These are phyloP conservation scores for Lolium multiflorum DNA, from an alignment of 176 grass and related monocot genomes.

Conservation along the genomic window DNA sequence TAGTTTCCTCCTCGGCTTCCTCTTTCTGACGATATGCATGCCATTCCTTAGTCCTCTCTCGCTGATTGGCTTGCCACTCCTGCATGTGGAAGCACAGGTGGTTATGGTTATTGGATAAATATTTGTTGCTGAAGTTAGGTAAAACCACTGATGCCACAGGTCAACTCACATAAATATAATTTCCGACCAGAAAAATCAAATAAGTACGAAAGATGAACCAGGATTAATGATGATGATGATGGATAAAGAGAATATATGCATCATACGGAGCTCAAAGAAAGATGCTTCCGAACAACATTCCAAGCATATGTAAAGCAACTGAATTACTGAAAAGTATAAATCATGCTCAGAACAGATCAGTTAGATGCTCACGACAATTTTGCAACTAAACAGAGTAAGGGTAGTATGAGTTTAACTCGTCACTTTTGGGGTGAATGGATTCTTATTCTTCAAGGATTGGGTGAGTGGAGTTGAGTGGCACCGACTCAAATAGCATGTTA, in stretches of 20 bases:
- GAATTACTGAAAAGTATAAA: background rate
- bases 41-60: constrained; percentile 86
- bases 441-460: too few species aligned
- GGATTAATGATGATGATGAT: background rate
- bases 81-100: constrained; percentile 45
- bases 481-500: background rate
- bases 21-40: constrained; percentile 86
- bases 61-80: constrained; percentile 84
- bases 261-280: background rate
- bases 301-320: background rate
- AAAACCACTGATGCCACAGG: background rate
- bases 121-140: constrained; percentile 6
- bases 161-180: background rate
- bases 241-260: background rate
- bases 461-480: background rate
- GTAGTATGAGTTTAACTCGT: background rate
- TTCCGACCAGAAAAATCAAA: background rate
- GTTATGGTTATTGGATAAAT: constrained; percentile 12
- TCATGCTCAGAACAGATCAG: background rate
- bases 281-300: background rate
- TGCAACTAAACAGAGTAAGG: background rate
- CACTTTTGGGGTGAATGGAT: background rate
- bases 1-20: constrained; percentile 75
- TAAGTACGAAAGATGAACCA: constrained; percentile 5
- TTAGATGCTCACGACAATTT: background rate